A percentile compares a stretch with the other conserved stretches of the same genome.
These are phyloP conservation scores for Saprolegnia parasitica DNA, from an alignment of 352 stramenopile species.

Conservation along the genomic window DNA sequence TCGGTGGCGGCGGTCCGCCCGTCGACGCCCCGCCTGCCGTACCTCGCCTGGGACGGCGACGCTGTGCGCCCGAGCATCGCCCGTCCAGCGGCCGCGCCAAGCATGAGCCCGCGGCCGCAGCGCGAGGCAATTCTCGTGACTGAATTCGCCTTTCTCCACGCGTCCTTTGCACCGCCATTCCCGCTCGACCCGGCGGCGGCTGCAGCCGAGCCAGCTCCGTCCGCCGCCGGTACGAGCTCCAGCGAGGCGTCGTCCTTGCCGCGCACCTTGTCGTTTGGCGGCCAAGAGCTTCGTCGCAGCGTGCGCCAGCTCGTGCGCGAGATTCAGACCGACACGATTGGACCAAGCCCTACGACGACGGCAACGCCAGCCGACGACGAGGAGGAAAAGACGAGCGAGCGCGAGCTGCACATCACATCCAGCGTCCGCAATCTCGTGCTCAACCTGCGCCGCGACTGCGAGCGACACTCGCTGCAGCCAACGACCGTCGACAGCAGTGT, in stretches of 20 bases:
- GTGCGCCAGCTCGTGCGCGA: constrained; percentile 47
- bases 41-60: neutral
- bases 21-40: neutral
- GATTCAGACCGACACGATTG: constrained; percentile 37
- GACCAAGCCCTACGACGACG: constrained; percentile 22
- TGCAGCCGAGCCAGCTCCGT: neutral
- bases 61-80: neutral
- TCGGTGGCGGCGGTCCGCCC: no score
- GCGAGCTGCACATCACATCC: constrained; percentile 41
- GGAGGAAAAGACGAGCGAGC: constrained; percentile 37
- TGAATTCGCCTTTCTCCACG: constrained; percentile 33
- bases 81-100: neutral
- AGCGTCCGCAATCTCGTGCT: constrained; percentile 75
- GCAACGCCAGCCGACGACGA: constrained; percentile 37
- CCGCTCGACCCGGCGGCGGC: neutral
- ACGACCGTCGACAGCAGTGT: neutral
- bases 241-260: neutral
- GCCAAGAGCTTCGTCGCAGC: constrained; percentile 38
- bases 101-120: neutral
- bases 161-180: constrained; percentile 29
- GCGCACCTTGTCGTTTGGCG: constrained; percentile 41
- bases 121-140: constrained; percentile 28
- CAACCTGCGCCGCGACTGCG: constrained; percentile 61
- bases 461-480: constrained; percentile 34
- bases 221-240: neutral